phyloP scores from a whole-genome alignment of 352 stramenopile species.

The Pythium sp. region DNA sequence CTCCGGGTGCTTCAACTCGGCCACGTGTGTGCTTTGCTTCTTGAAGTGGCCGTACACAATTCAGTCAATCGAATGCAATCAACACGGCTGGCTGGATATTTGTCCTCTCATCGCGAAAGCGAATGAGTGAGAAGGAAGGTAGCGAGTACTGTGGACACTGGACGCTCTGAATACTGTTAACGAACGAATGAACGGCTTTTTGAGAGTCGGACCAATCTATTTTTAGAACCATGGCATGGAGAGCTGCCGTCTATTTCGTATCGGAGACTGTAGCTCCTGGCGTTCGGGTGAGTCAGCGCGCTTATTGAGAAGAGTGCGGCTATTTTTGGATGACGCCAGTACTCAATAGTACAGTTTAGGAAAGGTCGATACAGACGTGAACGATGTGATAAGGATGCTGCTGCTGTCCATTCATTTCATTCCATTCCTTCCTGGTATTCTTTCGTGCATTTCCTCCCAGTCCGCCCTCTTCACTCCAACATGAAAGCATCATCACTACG shows the following conservation, averaged over 20 bases:
- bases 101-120: not conserved
- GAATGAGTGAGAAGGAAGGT: not conserved
- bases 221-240: not conserved
- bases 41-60: not conserved
- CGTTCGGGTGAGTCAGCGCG: not conserved
- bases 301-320: too few relatives aligned
- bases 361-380: not conserved
- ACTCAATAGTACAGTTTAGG: too few relatives aligned
- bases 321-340: not conserved
- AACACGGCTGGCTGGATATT: not conserved
- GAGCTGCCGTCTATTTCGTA: too few relatives aligned
- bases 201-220: not conserved
- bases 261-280: not conserved
- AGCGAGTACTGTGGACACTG: not conserved
- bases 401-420: not conserved
- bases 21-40: not conserved
- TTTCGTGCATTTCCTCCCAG: not conserved
- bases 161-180: not conserved
- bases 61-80: not conserved
- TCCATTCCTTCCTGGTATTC: not conserved
- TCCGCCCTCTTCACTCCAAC: not conserved
- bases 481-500: not conserved
- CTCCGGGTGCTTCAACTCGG: not conserved
- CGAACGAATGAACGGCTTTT: not conserved
- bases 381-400: not conserved